These are phyloP conservation scores for Tuctoria greenei DNA, from an alignment of 176 grass and related monocot species.

Conservation along the genomic window DNA sequence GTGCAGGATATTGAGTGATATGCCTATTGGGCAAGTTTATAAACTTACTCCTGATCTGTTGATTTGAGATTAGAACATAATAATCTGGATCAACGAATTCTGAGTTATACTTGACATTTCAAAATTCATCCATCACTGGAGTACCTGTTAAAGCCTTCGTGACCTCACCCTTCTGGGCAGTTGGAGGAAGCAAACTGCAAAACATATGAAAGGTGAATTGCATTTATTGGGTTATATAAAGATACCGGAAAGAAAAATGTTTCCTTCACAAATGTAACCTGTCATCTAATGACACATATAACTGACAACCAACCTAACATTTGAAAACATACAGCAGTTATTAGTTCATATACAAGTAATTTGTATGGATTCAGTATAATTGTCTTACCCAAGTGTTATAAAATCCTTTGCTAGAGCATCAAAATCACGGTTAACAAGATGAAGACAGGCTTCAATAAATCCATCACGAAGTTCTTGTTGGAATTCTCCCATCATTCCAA, in stretches of 20 bases:
- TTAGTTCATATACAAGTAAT: background rate
- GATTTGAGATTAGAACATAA: background rate
- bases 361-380: conserved; percentile 15
- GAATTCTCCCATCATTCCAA: conserved; percentile 99
- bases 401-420: conserved; percentile 98
- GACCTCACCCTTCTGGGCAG: conserved; percentile 89
- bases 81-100: conserved; percentile 19
- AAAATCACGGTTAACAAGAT: conserved; percentile 98
- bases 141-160: conserved; percentile 95
- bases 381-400: conserved; percentile 90
- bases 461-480: conserved; percentile 87
- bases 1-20: conserved; percentile 16
- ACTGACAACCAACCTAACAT: conserved; percentile 17
- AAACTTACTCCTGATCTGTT: background rate
- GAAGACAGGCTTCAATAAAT: conserved; percentile 97
- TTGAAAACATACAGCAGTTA: background rate
- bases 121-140: conserved; percentile 28
- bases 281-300: background rate
- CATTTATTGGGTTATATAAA: conserved; percentile 18
- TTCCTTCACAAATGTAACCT: conserved; percentile 10
- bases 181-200: conserved; percentile 92
- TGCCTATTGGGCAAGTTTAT: background rate
- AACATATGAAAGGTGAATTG: conserved; percentile 26
- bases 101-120: conserved; percentile 16
- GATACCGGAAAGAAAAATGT: background rate